Conservation (phyloP, 2,329 filamentous ascomycete species). For the Fusarium denticulatum region DNA sequence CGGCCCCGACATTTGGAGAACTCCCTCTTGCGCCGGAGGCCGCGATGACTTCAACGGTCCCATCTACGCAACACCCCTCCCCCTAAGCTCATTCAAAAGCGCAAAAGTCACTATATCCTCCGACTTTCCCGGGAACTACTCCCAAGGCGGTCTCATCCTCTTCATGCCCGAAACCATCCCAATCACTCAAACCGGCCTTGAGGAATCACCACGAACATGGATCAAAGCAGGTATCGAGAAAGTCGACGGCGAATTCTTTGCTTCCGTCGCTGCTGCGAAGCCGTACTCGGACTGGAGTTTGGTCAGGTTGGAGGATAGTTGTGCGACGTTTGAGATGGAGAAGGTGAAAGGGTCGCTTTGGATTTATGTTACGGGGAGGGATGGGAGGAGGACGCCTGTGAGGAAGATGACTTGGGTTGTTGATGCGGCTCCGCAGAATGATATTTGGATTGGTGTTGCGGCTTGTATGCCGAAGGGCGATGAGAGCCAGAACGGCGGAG, state of each 20-base stretch:
- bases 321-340: not conserved
- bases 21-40: not conserved
- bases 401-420: slow-evolving; percentile 10
- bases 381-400: not conserved
- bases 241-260: not conserved
- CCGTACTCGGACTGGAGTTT: slow-evolving; percentile 7
- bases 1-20: slow-evolving; percentile 1
- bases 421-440: not conserved
- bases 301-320: not conserved
- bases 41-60: not conserved
- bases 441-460: not conserved
- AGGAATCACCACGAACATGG: not conserved
- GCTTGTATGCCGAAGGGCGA: slow-evolving; percentile 7
- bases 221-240: slow-evolving; percentile 1
- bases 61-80: not conserved
- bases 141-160: not conserved
- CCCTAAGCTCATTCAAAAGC: not conserved
- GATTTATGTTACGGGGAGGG: not conserved
- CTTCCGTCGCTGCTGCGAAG: not conserved
- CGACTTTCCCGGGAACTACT: not conserved
- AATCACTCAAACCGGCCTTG: not conserved
- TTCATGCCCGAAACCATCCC: not conserved
- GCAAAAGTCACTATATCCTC: not conserved
- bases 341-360: slow-evolving; percentile 1
- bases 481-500: not conserved